phyloP scores from a whole-genome alignment of 2,329 filamentous ascomycete species.

The Fusarium tuaranense region DNA sequence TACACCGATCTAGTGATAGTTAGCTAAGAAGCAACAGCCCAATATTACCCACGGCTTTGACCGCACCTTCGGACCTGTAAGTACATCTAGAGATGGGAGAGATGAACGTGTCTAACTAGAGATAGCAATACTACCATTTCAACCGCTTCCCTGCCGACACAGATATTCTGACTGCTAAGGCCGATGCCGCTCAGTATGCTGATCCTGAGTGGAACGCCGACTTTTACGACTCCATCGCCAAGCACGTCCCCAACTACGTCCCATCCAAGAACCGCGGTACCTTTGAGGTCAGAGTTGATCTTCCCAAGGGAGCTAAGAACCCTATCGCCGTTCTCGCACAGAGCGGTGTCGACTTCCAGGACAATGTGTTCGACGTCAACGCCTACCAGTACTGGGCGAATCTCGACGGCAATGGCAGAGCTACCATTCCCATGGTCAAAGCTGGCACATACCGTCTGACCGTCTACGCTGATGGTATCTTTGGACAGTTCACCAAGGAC shows the following conservation, averaged over 20 bases:
- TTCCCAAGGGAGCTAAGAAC: constrained; percentile 63
- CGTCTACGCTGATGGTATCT: constrained; percentile 71
- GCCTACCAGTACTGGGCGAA: constrained; percentile 74
- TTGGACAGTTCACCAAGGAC: constrained; percentile 70
- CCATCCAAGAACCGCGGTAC: constrained; percentile 63
- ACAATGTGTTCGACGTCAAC: constrained; percentile 62
- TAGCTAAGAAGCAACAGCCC: constrained; percentile 49
- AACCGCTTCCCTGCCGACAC: constrained; percentile 63
- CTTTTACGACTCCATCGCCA: constrained; percentile 73
- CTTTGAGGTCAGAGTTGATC: constrained; percentile 61
- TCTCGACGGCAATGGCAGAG: constrained; percentile 59
- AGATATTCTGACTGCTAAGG: constrained; percentile 59
- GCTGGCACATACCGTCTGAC: constrained; percentile 72
- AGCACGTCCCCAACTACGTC: constrained; percentile 69
- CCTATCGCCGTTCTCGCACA: constrained; percentile 65
- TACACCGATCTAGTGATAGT: rapidly evolving
- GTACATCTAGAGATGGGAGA: not conserved
- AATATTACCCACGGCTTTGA: constrained; percentile 75
- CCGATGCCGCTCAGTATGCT: constrained; percentile 65
- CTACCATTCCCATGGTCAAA: constrained; percentile 66
- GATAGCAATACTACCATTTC: constrained; percentile 70
- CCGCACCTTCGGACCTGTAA: constrained; percentile 69
- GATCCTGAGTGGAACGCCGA: constrained; percentile 65
- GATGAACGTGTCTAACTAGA: not conserved
- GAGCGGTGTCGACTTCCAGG: constrained; percentile 49